Conservation (phyloP, 495 filamentous ascomycete genomes). For the Articulospora tetracladia region DNA sequence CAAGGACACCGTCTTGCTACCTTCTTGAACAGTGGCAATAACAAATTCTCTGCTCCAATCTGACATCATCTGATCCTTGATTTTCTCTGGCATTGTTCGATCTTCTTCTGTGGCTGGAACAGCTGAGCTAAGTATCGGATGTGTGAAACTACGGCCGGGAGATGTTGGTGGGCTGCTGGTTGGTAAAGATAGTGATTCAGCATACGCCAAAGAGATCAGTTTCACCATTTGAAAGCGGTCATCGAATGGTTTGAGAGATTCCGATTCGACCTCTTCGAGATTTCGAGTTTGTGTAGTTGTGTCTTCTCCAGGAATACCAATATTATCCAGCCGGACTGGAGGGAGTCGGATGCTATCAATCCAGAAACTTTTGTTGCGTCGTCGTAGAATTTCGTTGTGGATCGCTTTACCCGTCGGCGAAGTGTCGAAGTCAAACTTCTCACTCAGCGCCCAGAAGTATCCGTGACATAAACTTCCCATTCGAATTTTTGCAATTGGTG, state of each 20-base stretch:
- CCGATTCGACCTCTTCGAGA: conserved; percentile 47
- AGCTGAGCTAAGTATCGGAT: conserved; percentile 49
- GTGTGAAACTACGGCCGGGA: conserved; percentile 60
- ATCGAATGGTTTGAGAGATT: conserved; percentile 63
- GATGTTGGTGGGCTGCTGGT: conserved; percentile 67
- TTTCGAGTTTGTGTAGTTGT: conserved; percentile 39
- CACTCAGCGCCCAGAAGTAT: conserved; percentile 75
- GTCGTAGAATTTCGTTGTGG: conserved; percentile 67
- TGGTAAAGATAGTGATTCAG: conserved; percentile 50
- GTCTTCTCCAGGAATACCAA: conserved; percentile 32
- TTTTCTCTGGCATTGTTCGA: conserved; percentile 40
- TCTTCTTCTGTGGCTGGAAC: conserved; percentile 5
- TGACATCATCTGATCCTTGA: conserved; percentile 68
- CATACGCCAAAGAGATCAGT: conserved; percentile 66
- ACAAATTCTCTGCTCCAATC: conserved; percentile 75
- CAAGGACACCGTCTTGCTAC: conserved; percentile 65
- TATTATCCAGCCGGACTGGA: conserved; percentile 38
- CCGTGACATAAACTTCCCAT: conserved; percentile 82
- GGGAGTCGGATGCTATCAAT: conserved; percentile 58
- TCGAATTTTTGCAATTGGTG: conserved; percentile 62
- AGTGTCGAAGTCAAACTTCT: conserved; percentile 72
- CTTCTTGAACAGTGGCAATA: conserved; percentile 61
- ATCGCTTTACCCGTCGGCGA: conserved; percentile 63
- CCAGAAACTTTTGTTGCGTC: conserved; percentile 72
- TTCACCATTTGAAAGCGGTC: conserved; percentile 63